phyloP scores from a whole-genome alignment of 2,329 filamentous ascomycete species.

The Arthroderma sp. region DNA sequence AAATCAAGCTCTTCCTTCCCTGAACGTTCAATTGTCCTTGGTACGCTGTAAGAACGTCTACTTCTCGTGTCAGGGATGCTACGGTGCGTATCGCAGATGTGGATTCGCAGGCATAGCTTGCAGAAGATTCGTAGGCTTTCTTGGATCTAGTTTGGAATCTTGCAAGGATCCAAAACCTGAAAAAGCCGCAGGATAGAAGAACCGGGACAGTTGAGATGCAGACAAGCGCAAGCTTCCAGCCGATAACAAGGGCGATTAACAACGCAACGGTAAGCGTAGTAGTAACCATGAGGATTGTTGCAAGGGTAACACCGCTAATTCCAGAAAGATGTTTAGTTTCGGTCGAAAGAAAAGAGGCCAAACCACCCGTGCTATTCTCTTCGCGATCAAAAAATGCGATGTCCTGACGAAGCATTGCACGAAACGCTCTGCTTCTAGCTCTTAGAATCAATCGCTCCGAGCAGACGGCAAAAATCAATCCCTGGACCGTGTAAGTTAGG shows the following conservation, averaged over 20 bases:
- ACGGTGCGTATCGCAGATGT: slow-evolving; percentile 91
- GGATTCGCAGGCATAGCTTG: slow-evolving; percentile 81
- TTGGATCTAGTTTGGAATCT: slow-evolving; percentile 69
- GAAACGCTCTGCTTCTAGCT: slow-evolving; percentile 69
- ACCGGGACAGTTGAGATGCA: slow-evolving; percentile 67
- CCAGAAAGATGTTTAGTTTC: slow-evolving; percentile 83
- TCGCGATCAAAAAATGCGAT: slow-evolving; percentile 83
- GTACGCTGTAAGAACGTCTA: slow-evolving; percentile 64
- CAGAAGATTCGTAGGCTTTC: slow-evolving; percentile 63
- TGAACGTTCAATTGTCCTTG: slow-evolving; percentile 52
- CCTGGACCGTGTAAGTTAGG: slow-evolving; percentile 54
- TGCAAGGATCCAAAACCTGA: slow-evolving; percentile 72
- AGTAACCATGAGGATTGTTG: slow-evolving; percentile 65
- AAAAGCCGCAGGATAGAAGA: slow-evolving; percentile 68
- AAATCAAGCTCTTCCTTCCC: slow-evolving; percentile 53
- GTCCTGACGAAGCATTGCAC: slow-evolving; percentile 80
- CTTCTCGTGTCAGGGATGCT: slow-evolving; percentile 75
- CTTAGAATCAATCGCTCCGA: slow-evolving; percentile 77
- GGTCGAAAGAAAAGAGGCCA: slow-evolving; percentile 79
- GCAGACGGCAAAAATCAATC: slow-evolving; percentile 65
- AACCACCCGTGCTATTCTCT: slow-evolving; percentile 74
- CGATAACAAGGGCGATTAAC: slow-evolving; percentile 56
- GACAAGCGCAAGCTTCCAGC: slow-evolving; percentile 79
- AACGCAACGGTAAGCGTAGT: slow-evolving; percentile 70
- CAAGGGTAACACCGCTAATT: slow-evolving; percentile 73